Evolutionary conservation across 2,329 filamentous ascomycete species (phyloP), one percentile per base, ranked within the genome.

Genomic region (Talaromyces piceae): DNA sequence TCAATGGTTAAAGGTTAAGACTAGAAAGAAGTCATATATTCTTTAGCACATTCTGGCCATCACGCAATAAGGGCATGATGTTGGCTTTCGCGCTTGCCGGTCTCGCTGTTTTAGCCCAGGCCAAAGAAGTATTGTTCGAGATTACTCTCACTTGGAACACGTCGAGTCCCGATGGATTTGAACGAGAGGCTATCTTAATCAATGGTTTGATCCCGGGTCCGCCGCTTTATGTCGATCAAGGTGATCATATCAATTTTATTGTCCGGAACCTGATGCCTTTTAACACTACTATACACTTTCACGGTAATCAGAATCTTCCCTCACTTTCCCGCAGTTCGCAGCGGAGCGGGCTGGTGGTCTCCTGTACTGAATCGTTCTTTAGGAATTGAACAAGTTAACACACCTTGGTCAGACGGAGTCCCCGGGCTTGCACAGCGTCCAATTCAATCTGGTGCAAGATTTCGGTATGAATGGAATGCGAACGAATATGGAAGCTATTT

Each of bases 381-480:
- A 50, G 48, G 41, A 30, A 67, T 80, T 27, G 72, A 76, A 30
- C 77, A 79, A 68, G 54, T 63, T 1, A 66, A 66, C 20, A 81
- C 78, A 0, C 77, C 78, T 0, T 83, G 78, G 79, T 76, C 78
- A 0, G 81, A 84, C 51, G 81, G 81, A 27, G 75, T 79, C 0
- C 77, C 79, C 0, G 80, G 80, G 1, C 61, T 83, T 2, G 73
- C 75, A 1, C 80, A 84, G 57, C 66, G 66, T 2, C 66, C 73
- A 3, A 81, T 84, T 49, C 58, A 66, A 9, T 71, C 78, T 1
- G 74, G 74, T 2, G 58, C 60, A 2, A 69, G 62, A 27, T 83
- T 77, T 57, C 66, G 70, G 0, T 80, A 84, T 59, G 67, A 66
- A 26, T 84, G 77, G 68, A 72, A 66, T 12, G 79, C 80, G 0